phyloP scores from a whole-genome alignment of 495 filamentous ascomycete genomes.

The Platismatia glauca region DNA sequence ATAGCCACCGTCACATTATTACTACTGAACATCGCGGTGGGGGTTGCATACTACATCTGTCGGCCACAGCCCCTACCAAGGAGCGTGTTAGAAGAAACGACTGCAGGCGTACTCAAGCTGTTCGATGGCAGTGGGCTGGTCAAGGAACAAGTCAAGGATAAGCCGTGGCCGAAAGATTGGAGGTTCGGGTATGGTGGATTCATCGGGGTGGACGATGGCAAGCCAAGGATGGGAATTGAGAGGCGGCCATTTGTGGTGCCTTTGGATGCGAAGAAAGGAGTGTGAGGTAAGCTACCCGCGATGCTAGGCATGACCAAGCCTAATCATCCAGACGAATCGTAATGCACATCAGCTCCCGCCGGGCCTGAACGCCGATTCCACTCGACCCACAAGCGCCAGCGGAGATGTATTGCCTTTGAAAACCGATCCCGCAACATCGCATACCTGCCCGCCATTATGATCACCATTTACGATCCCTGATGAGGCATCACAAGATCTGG shows the following conservation, averaged over 20 bases:
- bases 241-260: constrained; percentile 29
- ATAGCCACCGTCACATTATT: constrained; percentile 29
- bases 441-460: no score
- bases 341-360: no score
- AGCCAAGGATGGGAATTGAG: constrained; percentile 38
- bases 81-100: constrained; percentile 31
- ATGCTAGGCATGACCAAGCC: no score
- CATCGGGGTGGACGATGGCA: constrained; percentile 33
- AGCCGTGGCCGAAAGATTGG: constrained; percentile 6
- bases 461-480: neutral
- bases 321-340: no score
- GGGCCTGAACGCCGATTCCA: no score
- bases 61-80: constrained; percentile 28
- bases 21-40: constrained; percentile 28
- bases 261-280: constrained; percentile 1
- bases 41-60: constrained; percentile 28
- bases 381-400: no score
- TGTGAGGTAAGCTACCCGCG: neutral
- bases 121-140: constrained; percentile 25
- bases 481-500: neutral
- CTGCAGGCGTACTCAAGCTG: constrained; percentile 32
- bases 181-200: constrained; percentile 36
- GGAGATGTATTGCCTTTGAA: no score
- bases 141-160: constrained; percentile 16
- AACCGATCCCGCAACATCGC: no score